Evolutionary conservation across 2,329 filamentous ascomycete genomes (phyloP).

Genomic region (Talaromyces amestolkiae): DNA sequence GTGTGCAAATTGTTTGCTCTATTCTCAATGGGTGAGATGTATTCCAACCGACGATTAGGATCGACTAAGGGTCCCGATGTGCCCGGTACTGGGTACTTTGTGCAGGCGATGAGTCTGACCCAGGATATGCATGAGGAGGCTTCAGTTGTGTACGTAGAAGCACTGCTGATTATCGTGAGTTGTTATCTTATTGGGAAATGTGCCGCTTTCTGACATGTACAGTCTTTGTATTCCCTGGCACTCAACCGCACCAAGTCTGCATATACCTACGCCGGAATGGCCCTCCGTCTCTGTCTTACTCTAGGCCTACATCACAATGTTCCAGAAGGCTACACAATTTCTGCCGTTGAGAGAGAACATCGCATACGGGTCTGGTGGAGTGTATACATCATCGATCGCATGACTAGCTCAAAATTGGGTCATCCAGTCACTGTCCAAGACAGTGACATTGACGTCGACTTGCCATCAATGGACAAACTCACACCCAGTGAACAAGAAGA

Average conservation of each 20-base stretch:
- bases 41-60: conserved; percentile 20
- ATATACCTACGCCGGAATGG: conserved; percentile 21
- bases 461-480: conserved; percentile 21
- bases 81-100: conserved; percentile 21
- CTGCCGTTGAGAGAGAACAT: conserved; percentile 20
- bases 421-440: conserved; percentile 21
- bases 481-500: conserved; percentile 19
- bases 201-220: neutral
- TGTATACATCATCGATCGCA: conserved; percentile 21
- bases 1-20: conserved; percentile 23
- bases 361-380: conserved; percentile 21
- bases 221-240: conserved; percentile 20
- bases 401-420: conserved; percentile 21
- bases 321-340: conserved; percentile 19
- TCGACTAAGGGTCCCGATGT: conserved; percentile 18
- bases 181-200: neutral
- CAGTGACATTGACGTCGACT: conserved; percentile 21
- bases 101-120: conserved; percentile 21
- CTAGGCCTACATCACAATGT: conserved; percentile 21
- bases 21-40: conserved; percentile 23
- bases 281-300: conserved; percentile 20
- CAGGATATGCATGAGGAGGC: conserved; percentile 21
- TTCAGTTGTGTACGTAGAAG: conserved; percentile 19
- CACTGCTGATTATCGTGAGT: conserved; percentile 19
- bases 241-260: conserved; percentile 21